Percentiles rank a stretch among this genome's conserved stretches.
Conservation (phyloP, 1,284 basidiomycete genomes). For the Bothia castanella region DNA sequence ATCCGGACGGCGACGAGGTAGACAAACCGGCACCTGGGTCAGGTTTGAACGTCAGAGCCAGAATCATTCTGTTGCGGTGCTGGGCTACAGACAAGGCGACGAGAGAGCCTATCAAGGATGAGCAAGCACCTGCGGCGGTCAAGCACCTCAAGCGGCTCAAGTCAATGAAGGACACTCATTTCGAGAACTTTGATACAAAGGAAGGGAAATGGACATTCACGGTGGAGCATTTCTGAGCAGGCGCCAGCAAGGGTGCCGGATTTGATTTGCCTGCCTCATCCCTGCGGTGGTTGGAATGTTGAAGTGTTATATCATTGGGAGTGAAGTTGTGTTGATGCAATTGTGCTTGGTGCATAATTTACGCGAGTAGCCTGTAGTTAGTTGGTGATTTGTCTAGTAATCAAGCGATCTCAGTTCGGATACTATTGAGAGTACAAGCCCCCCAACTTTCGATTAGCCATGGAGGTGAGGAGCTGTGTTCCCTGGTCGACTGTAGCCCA, state of each 20-base stretch:
- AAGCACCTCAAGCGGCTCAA: conserved; percentile 84
- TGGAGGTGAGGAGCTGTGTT: conserved; percentile 20
- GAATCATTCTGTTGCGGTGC: conserved; percentile 77
- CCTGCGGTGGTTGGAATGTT: not conserved
- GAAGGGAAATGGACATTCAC: conserved; percentile 92
- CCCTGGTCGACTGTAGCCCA: not conserved
- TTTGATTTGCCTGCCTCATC: not conserved
- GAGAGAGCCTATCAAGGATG: conserved; percentile 85
- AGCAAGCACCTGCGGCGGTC: conserved; percentile 64
- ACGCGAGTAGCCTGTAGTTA: conserved; percentile 7
- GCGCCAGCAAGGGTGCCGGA: not conserved
- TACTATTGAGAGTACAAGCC: not conserved
- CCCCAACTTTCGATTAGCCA: conserved; percentile 4
- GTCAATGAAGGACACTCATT: conserved; percentile 83
- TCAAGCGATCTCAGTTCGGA: conserved; percentile 4
- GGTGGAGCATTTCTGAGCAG: conserved; percentile 82
- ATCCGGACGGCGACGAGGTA: conserved; percentile 80
- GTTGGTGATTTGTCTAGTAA: conserved; percentile 3
- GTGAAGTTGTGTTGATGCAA: not conserved
- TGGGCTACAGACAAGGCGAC: conserved; percentile 93
- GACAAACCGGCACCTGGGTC: conserved; percentile 80
- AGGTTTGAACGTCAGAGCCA: conserved; percentile 87
- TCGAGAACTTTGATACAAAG: conserved; percentile 75
- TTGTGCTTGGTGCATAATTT: conserved; percentile 10
- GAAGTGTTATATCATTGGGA: conserved; percentile 15